These are phyloP conservation scores for Musa schizocarpa DNA, from an alignment of 176 grass and related monocot genomes.

Conservation along the genomic window DNA sequence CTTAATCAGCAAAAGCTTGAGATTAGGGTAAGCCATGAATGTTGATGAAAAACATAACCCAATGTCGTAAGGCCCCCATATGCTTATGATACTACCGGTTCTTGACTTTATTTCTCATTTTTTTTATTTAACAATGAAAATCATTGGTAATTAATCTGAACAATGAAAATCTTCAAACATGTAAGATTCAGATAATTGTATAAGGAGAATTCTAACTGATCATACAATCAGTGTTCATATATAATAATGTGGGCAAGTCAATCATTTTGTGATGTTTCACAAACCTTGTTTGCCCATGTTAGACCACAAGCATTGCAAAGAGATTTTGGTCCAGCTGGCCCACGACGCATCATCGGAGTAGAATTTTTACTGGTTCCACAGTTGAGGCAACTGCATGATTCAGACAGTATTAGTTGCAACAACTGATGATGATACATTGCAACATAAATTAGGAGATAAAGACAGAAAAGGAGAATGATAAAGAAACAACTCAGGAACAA, in stretches of 20 bases:
- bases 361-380: slow-evolving; percentile 26
- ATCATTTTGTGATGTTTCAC: not conserved
- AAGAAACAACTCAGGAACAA: not conserved
- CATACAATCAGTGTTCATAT: too few relatives aligned
- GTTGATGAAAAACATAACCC: too few relatives aligned
- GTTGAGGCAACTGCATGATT: slow-evolving; percentile 28
- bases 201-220: too few relatives aligned
- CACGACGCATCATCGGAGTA: slow-evolving; percentile 45
- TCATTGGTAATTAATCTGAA: too few relatives aligned
- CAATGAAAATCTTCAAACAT: not conserved
- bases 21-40: too few relatives aligned
- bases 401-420: not conserved
- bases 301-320: slow-evolving; percentile 45
- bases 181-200: too few relatives aligned
- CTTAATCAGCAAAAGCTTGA: too few relatives aligned
- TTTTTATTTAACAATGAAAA: too few relatives aligned
- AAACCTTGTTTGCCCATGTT: slow-evolving; percentile 31
- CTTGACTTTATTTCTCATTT: too few relatives aligned
- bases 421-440: not conserved
- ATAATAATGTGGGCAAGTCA: too few relatives aligned
- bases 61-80: too few relatives aligned
- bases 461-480: not conserved
- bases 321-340: slow-evolving; percentile 26
- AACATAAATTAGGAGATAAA: not conserved
- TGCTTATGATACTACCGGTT: too few relatives aligned